Conservation (phyloP, 805 yeast species). For the Lipomyces yamanashiensis region DNA sequence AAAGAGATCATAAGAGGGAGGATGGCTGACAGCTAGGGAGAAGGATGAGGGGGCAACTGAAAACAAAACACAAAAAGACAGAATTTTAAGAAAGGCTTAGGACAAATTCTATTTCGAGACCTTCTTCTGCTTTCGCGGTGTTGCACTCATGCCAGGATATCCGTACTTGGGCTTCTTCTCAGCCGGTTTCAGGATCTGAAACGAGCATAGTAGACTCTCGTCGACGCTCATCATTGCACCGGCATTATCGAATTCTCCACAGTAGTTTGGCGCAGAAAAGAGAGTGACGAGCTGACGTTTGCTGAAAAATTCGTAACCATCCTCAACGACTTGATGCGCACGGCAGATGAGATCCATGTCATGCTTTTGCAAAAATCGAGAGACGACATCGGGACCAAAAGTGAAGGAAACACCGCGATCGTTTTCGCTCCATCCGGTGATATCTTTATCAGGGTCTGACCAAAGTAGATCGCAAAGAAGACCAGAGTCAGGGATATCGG, state of each 20-base stretch:
- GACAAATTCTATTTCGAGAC: conserved; percentile 14
- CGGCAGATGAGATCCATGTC: conserved; percentile 98
- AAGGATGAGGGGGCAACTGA: background rate
- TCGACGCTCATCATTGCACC: conserved; percentile 99
- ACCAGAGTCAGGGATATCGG: conserved; percentile 98
- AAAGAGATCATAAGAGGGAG: background rate
- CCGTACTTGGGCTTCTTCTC: conserved; percentile 83
- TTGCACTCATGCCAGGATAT: conserved; percentile 45
- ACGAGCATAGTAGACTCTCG: conserved; percentile 91
- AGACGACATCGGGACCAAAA: conserved; percentile 99
- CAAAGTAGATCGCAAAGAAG: conserved; percentile 93
- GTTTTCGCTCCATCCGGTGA: conserved; percentile 98
- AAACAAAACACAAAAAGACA: conserved; percentile 9
- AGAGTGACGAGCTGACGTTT: conserved; percentile 95
- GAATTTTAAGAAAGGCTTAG: background rate
- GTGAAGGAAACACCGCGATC: conserved; percentile 99
- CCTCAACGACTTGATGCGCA: conserved; percentile 99
- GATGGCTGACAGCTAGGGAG: background rate
- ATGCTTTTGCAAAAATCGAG: conserved; percentile 93
- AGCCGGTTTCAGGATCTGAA: conserved; percentile 91
- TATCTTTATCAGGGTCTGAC: conserved; percentile 99
- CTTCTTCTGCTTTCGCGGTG: conserved; percentile 36
- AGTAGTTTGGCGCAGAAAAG: conserved; percentile 90
- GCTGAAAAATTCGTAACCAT: conserved; percentile 96
- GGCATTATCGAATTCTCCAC: conserved; percentile 98